Percentiles rank a stretch among this genome's conserved stretches.
Evolutionary conservation across 441 rosid genomes (phyloP).

Genomic region (Arabidopsis hybrid): DNA sequence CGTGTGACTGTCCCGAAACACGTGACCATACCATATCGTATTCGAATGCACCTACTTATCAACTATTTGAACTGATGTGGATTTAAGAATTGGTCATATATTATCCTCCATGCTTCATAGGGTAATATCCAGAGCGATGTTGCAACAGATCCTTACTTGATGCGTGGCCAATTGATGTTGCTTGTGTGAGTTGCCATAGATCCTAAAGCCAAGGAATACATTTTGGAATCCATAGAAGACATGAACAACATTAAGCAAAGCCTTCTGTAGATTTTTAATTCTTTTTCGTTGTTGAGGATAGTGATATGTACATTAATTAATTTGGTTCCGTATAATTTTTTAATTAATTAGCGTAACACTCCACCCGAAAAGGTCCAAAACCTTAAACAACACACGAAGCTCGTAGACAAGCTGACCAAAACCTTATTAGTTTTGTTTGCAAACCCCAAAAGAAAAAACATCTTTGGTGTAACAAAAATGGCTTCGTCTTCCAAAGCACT

Average conservation of each 20-base stretch:
- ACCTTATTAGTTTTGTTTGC: neutral
- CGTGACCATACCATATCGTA: neutral
- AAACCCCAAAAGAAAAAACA: neutral
- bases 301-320: too few relatives aligned
- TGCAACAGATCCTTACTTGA: too few relatives aligned
- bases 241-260: too few relatives aligned
- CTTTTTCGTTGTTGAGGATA: too few relatives aligned
- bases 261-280: too few relatives aligned
- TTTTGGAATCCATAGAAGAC: too few relatives aligned
- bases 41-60: neutral
- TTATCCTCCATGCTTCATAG: neutral
- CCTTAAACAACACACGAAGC: neutral
- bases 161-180: neutral
- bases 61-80: neutral
- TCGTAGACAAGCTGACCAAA: neutral
- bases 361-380: neutral
- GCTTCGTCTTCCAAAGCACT: slow-evolving; percentile 25
- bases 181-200: neutral
- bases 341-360: neutral
- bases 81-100: neutral
- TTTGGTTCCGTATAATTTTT: neutral
- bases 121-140: neutral
- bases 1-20: neutral
- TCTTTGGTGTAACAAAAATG: slow-evolving; percentile 30
- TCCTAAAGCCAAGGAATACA: neutral